Evolutionary conservation across 225 moss, liverwort and hornwort species (phyloP).

Genomic region (Bryum argenteum): DNA sequence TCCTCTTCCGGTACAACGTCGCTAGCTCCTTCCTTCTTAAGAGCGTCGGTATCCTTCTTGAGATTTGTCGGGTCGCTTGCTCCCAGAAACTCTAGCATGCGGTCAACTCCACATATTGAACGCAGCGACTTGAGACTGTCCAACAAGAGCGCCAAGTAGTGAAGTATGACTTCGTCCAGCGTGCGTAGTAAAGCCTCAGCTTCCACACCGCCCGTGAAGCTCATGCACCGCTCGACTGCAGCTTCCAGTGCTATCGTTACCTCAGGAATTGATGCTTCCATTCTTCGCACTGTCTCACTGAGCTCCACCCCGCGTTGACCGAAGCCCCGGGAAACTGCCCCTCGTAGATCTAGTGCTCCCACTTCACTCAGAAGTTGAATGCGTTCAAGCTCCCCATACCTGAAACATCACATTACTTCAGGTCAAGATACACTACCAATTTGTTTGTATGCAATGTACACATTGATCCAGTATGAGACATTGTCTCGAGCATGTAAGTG

Average conservation of each 20-base stretch:
- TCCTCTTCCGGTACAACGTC: conserved; percentile 94
- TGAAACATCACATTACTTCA: conserved; percentile 35
- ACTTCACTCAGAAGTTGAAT: conserved; percentile 73
- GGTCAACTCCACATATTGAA: conserved; percentile 87
- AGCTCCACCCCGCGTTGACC: conserved; percentile 96
- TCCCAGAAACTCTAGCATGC: conserved; percentile 50
- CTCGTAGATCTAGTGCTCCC: conserved; percentile 69
- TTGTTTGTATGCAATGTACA: neutral
- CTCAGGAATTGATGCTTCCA: conserved; percentile 87
- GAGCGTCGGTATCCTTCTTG: conserved; percentile 69
- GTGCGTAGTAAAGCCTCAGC: conserved; percentile 81
- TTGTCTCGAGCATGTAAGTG: neutral
- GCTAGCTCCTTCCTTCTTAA: conserved; percentile 51
- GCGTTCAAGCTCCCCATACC: conserved; percentile 97
- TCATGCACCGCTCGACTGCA: conserved; percentile 87
- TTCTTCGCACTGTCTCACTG: conserved; percentile 96
- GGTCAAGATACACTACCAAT: conserved; percentile 16
- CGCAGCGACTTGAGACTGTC: conserved; percentile 92
- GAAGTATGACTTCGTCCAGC: conserved; percentile 91
- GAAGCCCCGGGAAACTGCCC: conserved; percentile 80
- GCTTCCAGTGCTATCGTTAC: conserved; percentile 77
- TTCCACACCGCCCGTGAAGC: conserved; percentile 95
- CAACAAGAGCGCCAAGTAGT: conserved; percentile 74
- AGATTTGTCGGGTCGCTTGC: conserved; percentile 44
- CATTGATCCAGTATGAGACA: neutral